phyloP scores from a whole-genome alignment of 331 rosid species.

The Spiraea crenata region DNA sequence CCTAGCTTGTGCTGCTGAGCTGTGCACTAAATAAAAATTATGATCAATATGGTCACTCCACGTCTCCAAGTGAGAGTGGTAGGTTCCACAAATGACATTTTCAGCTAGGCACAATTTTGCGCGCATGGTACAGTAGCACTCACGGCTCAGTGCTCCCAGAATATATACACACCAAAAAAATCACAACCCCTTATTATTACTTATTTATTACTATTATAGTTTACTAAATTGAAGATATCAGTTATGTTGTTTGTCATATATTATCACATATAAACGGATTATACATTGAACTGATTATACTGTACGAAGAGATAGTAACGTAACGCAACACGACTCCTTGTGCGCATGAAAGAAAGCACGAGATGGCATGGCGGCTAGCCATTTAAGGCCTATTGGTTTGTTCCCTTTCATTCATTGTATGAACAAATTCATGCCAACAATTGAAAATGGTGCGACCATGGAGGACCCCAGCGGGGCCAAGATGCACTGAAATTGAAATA shows the following conservation, averaged over 20 bases:
- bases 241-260: too few relatives aligned
- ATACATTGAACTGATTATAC: too few relatives aligned
- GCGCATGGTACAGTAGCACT: conserved; percentile 85
- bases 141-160: conserved; percentile 34
- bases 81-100: conserved; percentile 37
- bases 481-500: conserved; percentile 42
- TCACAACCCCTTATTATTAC: background rate
- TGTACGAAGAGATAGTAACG: too few relatives aligned
- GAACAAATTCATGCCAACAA: conserved; percentile 25
- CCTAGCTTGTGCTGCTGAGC: conserved; percentile 2
- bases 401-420: conserved; percentile 25
- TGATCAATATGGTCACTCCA: too few relatives aligned
- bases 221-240: too few relatives aligned
- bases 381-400: background rate
- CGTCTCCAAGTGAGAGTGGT: conserved; percentile 23
- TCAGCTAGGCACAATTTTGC: conserved; percentile 29
- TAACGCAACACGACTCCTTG: background rate
- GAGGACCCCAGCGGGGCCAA: conserved; percentile 54
- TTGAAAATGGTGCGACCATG: conserved; percentile 35
- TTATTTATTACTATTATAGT: too few relatives aligned
- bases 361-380: conserved; percentile 68
- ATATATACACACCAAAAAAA: background rate
- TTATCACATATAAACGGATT: too few relatives aligned
- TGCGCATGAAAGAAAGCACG: conserved; percentile 58
- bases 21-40: conserved; percentile 1